Evolutionary conservation across 345 rosid genomes (phyloP), one percentile per base, ranked within the genome.

Genomic region (Anastatica hierochuntica): DNA sequence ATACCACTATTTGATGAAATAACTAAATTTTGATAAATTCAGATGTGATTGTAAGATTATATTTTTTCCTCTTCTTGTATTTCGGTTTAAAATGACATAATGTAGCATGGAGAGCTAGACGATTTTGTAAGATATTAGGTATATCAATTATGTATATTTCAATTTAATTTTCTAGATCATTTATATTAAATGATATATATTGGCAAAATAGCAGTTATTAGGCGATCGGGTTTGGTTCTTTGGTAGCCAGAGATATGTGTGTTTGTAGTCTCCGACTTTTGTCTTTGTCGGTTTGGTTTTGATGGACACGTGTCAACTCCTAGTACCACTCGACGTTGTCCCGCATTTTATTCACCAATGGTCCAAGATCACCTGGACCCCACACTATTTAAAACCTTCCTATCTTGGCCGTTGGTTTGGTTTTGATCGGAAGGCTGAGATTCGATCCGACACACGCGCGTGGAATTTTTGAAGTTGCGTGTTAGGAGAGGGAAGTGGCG

Each of bases 401-500:
- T 30, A 6, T 24, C 3, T 2, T 2, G 0, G 45, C 51, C 61
- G 66, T 67, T 60, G 24, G 56, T 27, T 39, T 52, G 14, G n/a
- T 24, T 21, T 46, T 31, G 27, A 53, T 67, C 72, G 14, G 8
- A 67, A 8, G 66, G 66, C 18, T 0, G 24, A 53, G 33, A 53
- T 7, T 53, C n/a, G 7, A 7, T 14, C 49, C 20, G 20, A 44
- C 71, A 38, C 50, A 7, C 16, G 66, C 72, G 66, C 62, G 72
- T 67, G 66, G 36, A 23, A 21, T 46, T 13, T 41, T 30, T 5
- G 6, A 56, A 60, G 66, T 40, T 60, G 57, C 72, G 66, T 67
- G 62, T 67, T 59, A 5, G 45, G 46, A 60, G 72, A 53, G 72
- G 71, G 62, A 53, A 60, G 51, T 60, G 66, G 56, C 51, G 65